A percentile compares a stretch with the other conserved stretches of the same genome.
phyloP scores from a whole-genome alignment of 305 asterid genomes.

The Salvia sclarea region DNA sequence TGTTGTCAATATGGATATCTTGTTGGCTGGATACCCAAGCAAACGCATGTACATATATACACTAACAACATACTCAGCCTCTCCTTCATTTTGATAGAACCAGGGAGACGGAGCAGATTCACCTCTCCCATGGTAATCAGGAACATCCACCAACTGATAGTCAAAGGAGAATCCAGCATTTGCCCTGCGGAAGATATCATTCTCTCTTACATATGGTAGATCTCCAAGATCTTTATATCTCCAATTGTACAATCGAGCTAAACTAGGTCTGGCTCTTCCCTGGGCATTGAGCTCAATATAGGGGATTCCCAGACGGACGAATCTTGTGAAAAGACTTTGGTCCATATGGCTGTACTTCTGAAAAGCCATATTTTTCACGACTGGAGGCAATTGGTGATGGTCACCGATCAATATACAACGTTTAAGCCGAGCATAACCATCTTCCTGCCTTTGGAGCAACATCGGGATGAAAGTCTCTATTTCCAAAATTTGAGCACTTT shows the following conservation, averaged over 20 bases:
- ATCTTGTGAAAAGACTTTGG: constrained; percentile 95
- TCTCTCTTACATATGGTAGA: constrained; percentile 76
- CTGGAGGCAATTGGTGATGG: constrained; percentile 99
- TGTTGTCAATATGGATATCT: constrained; percentile 92
- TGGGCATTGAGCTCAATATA: constrained; percentile 97
- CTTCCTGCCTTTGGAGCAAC: constrained; percentile 99
- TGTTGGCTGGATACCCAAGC: constrained; percentile 92
- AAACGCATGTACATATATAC: constrained; percentile 94
- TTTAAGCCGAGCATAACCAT: constrained; percentile 96
- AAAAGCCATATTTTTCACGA: constrained; percentile 98
- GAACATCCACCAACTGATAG: constrained; percentile 89
- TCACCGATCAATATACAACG: constrained; percentile 98
- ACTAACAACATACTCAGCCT: constrained; percentile 91
- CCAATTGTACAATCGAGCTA: constrained; percentile 95
- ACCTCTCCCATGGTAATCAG: constrained; percentile 90
- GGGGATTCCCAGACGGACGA: constrained; percentile 93
- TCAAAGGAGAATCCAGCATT: constrained; percentile 89
- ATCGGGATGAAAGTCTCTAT: constrained; percentile 96
- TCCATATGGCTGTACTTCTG: constrained; percentile 99
- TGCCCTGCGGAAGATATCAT: constrained; percentile 63
- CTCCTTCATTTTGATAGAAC: constrained; percentile 99
- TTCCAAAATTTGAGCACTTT: constrained; percentile 98
- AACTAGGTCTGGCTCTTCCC: constrained; percentile 97
- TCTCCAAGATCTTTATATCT: constrained; percentile 92
- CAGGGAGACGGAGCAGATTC: constrained; percentile 98